Percentiles rank a stretch among this genome's conserved stretches.
Evolutionary conservation across 2,329 filamentous ascomycete genomes (phyloP).

Genomic region (Botrytis deweyae): DNA sequence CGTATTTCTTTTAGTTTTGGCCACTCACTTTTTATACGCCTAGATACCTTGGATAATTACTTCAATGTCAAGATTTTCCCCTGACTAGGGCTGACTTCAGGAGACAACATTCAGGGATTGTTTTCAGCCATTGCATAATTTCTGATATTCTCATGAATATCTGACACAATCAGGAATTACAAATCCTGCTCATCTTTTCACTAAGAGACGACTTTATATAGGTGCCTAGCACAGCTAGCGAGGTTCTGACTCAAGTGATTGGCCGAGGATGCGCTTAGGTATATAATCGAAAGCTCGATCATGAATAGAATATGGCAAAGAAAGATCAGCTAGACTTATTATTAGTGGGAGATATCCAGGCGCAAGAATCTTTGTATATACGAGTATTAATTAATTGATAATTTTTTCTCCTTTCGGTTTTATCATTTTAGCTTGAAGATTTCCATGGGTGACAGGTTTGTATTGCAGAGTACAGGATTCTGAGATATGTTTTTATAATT

Average conservation of each 20-base stretch:
- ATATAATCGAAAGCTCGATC: background rate
- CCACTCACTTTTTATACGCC: background rate
- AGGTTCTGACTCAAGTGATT: background rate
- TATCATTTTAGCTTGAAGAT: background rate
- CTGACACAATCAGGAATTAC: background rate
- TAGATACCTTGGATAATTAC: background rate
- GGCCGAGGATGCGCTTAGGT: background rate
- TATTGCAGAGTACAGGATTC: background rate
- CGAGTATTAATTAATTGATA: background rate
- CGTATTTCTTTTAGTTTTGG: background rate
- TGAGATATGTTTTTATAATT: background rate
- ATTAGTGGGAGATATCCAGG: background rate
- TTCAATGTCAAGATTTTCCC: accelerated
- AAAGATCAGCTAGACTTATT: background rate
- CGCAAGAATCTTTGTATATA: background rate
- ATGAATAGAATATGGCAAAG: background rate
- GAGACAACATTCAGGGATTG: background rate
- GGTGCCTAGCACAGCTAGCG: background rate
- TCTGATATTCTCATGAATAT: background rate
- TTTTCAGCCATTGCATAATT: background rate
- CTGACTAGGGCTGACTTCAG: background rate
- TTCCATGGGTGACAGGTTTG: background rate
- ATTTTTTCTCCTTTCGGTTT: background rate
- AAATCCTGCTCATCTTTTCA: background rate
- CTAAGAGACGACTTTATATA: background rate